A percentile compares a stretch with the other conserved stretches of the same genome.
These are phyloP conservation scores for Linnemannia zychae DNA, from an alignment of 192 early-diverging fungal genomes.

Conservation along the genomic window DNA sequence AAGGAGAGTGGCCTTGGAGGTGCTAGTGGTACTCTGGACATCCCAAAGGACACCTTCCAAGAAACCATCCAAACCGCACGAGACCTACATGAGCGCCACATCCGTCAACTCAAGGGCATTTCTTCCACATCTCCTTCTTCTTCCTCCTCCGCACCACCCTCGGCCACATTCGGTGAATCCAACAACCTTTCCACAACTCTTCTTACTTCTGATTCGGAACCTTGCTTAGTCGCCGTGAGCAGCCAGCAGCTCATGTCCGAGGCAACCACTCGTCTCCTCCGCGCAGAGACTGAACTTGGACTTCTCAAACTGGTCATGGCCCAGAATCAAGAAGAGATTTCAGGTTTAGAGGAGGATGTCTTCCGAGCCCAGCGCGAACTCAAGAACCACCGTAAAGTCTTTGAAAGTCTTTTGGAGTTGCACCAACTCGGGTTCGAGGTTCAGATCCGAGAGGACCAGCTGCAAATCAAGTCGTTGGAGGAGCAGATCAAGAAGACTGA, in stretches of 20 bases:
- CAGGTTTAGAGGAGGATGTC: constrained; percentile 40
- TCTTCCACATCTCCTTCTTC: not conserved
- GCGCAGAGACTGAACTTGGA: constrained; percentile 36
- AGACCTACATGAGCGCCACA: not conserved
- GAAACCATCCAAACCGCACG: not conserved
- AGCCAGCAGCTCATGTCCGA: constrained; percentile 2
- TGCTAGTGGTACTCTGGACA: not conserved
- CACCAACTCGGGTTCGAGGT: constrained; percentile 12
- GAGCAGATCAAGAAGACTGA: not conserved
- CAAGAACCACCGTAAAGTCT: constrained; percentile 18
- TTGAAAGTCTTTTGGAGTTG: constrained; percentile 16
- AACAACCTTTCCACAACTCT: not conserved
- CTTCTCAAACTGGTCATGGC: constrained; percentile 44
- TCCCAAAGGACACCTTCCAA: not conserved
- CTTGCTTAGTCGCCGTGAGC: not conserved
- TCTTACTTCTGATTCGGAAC: not conserved
- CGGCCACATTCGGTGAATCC: not conserved
- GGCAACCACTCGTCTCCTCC: constrained; percentile 28
- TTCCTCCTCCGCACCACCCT: not conserved
- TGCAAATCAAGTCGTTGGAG: constrained; percentile 5
- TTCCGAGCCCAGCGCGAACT: constrained; percentile 25
- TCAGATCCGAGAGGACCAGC: constrained; percentile 19
- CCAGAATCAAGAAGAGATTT: constrained; percentile 33
- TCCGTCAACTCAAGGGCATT: not conserved
- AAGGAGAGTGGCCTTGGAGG: not conserved